Conservation (phyloP, 805 yeast species). For the Candida orba region DNA sequence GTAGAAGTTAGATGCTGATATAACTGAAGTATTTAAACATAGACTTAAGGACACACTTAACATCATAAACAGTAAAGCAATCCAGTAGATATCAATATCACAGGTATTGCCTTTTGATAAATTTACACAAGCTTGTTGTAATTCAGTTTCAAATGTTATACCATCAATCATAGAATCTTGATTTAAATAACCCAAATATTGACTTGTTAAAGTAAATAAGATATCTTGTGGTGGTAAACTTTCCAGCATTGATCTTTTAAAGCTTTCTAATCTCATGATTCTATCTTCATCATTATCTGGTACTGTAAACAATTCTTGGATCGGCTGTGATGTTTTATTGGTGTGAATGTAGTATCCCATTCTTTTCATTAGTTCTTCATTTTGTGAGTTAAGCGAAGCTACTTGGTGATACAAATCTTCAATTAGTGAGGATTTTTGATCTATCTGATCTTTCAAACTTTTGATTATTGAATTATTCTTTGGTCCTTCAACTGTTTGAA, state of each 20-base stretch:
- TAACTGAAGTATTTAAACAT: constrained; percentile 4
- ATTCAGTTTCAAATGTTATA: constrained; percentile 8
- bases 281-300: constrained; percentile 3
- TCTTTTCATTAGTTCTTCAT: constrained; percentile 10
- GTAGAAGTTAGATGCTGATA: background rate
- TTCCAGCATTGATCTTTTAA: constrained; percentile 8
- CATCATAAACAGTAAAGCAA: constrained; percentile 9
- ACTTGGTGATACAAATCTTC: constrained; percentile 5
- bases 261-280: background rate
- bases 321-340: background rate
- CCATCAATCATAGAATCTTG: constrained; percentile 3
- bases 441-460: background rate
- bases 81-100: constrained; percentile 11
- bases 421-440: background rate
- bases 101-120: background rate
- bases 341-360: constrained; percentile 3
- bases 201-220: constrained; percentile 9
- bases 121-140: constrained; percentile 9
- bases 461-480: background rate
- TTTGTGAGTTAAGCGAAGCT: constrained; percentile 3
- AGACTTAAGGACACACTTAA: constrained; percentile 7
- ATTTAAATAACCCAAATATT: constrained; percentile 10
- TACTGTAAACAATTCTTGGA: constrained; percentile 1
- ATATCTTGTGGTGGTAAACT: constrained; percentile 10
- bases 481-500: background rate